phyloP scores from a whole-genome alignment of 2,329 filamentous ascomycete genomes.

The Corinectria fuckeliana region DNA sequence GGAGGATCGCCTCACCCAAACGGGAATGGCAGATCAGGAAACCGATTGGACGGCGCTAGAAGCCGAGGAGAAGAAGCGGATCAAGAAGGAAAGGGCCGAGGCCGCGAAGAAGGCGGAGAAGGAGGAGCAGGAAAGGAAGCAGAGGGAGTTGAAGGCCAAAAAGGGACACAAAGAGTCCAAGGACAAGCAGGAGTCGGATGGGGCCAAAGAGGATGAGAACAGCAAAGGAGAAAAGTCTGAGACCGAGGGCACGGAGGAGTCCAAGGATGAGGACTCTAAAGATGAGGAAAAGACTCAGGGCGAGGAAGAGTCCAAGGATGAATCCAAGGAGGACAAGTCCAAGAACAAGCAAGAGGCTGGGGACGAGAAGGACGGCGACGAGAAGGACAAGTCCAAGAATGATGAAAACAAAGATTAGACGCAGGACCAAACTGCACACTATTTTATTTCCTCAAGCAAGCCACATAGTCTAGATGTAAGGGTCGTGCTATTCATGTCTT shows the following conservation, averaged over 20 bases:
- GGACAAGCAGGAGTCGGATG: background rate
- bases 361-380: conserved; percentile 1
- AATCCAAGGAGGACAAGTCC: conserved; percentile 4
- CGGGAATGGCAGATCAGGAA: conserved; percentile 44
- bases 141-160: conserved; percentile 42
- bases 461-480: too few relatives aligned
- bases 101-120: conserved; percentile 46
- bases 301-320: conserved; percentile 31
- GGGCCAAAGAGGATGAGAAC: too few relatives aligned
- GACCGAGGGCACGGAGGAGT: background rate
- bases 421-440: too few relatives aligned
- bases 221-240: background rate
- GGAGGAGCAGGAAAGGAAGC: conserved; percentile 42
- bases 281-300: conserved; percentile 10
- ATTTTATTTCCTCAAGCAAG: too few relatives aligned
- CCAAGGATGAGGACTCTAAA: background rate
- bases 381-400: conserved; percentile 15
- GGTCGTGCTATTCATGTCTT: too few relatives aligned
- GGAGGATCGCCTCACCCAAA: conserved; percentile 46
- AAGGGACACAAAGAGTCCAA: conserved; percentile 35
- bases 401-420: background rate
- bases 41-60: conserved; percentile 56
- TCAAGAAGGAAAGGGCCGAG: conserved; percentile 48
- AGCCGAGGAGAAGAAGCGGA: conserved; percentile 47
- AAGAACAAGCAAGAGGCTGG: conserved; percentile 14